phyloP scores from a whole-genome alignment of 208 protist species.

The Plasmodiophora brassicae region DNA sequence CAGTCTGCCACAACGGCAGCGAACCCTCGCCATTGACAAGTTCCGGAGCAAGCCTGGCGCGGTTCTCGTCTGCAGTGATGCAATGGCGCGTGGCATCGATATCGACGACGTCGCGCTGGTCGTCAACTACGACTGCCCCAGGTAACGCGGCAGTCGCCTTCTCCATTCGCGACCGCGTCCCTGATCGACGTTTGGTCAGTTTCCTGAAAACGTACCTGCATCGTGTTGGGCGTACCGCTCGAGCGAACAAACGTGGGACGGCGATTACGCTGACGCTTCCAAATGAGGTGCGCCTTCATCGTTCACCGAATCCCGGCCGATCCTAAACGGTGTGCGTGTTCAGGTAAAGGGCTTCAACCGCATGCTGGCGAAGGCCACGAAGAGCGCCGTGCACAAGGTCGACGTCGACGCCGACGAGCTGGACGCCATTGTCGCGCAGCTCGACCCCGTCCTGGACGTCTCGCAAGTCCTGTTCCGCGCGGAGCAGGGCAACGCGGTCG shows the following conservation, averaged over 20 bases:
- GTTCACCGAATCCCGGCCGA: neutral
- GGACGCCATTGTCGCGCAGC: neutral
- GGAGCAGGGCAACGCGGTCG: neutral
- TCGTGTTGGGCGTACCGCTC: constrained; percentile 39
- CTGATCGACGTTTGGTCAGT: neutral
- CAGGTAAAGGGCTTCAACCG: neutral
- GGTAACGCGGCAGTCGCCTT: neutral
- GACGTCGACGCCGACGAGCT: neutral
- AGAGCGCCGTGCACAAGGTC: neutral
- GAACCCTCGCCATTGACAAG: neutral
- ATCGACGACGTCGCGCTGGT: constrained; percentile 59
- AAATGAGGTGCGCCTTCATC: neutral
- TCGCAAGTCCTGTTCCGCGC: neutral
- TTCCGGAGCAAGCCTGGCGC: neutral
- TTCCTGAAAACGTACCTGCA: constrained; percentile 36
- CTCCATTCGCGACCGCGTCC: neutral
- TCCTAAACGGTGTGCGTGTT: neutral
- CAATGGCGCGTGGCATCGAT: constrained; percentile 67
- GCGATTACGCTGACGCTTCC: neutral
- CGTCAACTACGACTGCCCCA: constrained; percentile 65
- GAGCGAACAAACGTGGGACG: neutral
- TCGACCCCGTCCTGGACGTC: neutral
- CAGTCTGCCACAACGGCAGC: too few species aligned
- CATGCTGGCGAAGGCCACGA: neutral
- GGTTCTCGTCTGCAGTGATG: constrained; percentile 61